Conservation (phyloP, 2,329 filamentous ascomycete genomes). For the Colletotrichum tanaceti region DNA sequence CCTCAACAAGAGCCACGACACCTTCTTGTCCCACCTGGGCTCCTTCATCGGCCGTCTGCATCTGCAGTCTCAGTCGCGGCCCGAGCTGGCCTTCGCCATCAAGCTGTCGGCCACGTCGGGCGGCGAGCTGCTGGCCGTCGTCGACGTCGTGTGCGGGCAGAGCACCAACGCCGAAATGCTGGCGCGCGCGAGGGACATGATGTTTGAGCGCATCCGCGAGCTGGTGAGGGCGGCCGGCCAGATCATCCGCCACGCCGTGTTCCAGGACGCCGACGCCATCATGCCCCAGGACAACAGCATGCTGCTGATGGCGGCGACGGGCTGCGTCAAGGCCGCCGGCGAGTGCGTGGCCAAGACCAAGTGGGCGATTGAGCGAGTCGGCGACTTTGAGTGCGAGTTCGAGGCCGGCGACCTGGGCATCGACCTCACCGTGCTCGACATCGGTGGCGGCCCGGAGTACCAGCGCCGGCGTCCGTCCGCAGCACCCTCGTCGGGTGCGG, state of each 20-base stretch:
- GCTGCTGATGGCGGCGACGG: conserved; percentile 82
- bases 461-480: conserved; percentile 48
- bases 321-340: conserved; percentile 88
- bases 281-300: conserved; percentile 82
- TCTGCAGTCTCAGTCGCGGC: conserved; percentile 89
- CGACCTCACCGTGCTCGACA: conserved; percentile 64
- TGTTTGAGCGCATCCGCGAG: conserved; percentile 84
- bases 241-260: conserved; percentile 76
- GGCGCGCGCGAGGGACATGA: conserved; percentile 75
- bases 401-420: conserved; percentile 67
- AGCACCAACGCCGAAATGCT: conserved; percentile 76
- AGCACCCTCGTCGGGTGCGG: conserved; percentile 49
- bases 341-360: conserved; percentile 92
- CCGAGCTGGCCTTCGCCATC: conserved; percentile 84
- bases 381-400: conserved; percentile 89
- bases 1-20: conserved; percentile 83
- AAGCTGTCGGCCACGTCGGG: conserved; percentile 87
- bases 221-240: conserved; percentile 85
- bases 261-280: conserved; percentile 80
- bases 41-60: conserved; percentile 93
- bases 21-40: conserved; percentile 88
- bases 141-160: conserved; percentile 85
- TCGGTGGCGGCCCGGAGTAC: conserved; percentile 46
- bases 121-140: conserved; percentile 79
- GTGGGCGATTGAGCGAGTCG: conserved; percentile 85